Evolutionary conservation across 2,329 filamentous ascomycete genomes (phyloP).

Genomic region (Botrytis pseudocinerea): DNA sequence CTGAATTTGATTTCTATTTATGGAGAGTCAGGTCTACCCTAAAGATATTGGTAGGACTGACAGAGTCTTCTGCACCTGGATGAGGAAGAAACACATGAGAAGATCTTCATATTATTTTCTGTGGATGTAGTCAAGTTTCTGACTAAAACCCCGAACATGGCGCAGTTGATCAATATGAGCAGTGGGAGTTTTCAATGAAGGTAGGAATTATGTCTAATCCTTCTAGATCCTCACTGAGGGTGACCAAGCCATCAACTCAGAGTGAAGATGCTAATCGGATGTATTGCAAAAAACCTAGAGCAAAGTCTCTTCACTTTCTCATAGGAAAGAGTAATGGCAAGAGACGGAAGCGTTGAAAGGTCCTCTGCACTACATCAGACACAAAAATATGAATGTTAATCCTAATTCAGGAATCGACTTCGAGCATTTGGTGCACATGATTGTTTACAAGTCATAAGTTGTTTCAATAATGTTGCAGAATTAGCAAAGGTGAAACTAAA

Average conservation of each 20-base stretch:
- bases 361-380: no score
- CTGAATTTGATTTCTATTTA: not conserved
- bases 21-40: not conserved
- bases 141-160: not conserved
- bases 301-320: not conserved
- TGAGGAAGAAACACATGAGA: not conserved
- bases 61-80: not conserved
- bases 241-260: not conserved
- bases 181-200: accelerated
- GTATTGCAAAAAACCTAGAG: not conserved
- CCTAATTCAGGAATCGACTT: not conserved
- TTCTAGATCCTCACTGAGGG: not conserved
- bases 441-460: not conserved
- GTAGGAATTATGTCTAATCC: not conserved
- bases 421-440: not conserved
- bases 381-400: not conserved
- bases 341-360: not conserved
- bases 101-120: not conserved
- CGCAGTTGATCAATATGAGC: not conserved
- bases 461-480: not conserved
- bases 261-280: not conserved
- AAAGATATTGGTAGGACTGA: not conserved
- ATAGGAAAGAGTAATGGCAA: not conserved
- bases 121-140: no score
- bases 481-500: not conserved